Evolutionary conservation across 306 rosid species (phyloP).

Genomic region (Morella rubra): DNA sequence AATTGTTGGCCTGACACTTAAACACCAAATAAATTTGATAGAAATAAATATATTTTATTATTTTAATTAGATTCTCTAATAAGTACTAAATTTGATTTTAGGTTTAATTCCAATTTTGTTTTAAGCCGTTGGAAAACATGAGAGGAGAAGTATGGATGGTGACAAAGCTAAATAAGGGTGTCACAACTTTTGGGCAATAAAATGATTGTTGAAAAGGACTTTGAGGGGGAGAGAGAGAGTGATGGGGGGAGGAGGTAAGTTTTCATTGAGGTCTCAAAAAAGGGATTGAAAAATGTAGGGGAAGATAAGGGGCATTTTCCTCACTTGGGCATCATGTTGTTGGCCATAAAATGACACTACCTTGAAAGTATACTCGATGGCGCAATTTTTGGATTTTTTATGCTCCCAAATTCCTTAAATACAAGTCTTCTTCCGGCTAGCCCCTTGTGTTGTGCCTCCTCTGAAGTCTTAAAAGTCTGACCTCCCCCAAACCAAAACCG

Average conservation of each 20-base stretch:
- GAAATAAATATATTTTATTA: too few relatives aligned
- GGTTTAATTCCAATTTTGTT: not conserved
- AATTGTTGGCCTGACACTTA: too few relatives aligned
- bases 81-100: not conserved
- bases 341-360: slow-evolving; percentile 76
- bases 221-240: slow-evolving; percentile 11
- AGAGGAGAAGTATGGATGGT: slow-evolving; percentile 12
- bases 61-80: too few relatives aligned
- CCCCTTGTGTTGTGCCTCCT: slow-evolving; percentile 26
- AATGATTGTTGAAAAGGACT: slow-evolving; percentile 47
- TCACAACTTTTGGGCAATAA: slow-evolving; percentile 57
- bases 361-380: slow-evolving; percentile 61
- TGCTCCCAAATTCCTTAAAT: slow-evolving; percentile 12
- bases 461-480: not conserved
- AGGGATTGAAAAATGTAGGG: slow-evolving; percentile 48
- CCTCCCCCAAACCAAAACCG: not conserved
- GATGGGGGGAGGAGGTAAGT: not conserved
- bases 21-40: too few relatives aligned
- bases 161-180: slow-evolving; percentile 40
- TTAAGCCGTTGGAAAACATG: not conserved
- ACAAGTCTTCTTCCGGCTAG: slow-evolving; percentile 22
- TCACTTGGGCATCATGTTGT: slow-evolving; percentile 70
- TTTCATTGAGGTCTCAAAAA: slow-evolving; percentile 26
- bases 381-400: slow-evolving; percentile 30
- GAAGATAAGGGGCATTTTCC: slow-evolving; percentile 68